These are phyloP conservation scores for Backusella circina DNA, from an alignment of 192 early-diverging fungal genomes.

Conservation along the genomic window DNA sequence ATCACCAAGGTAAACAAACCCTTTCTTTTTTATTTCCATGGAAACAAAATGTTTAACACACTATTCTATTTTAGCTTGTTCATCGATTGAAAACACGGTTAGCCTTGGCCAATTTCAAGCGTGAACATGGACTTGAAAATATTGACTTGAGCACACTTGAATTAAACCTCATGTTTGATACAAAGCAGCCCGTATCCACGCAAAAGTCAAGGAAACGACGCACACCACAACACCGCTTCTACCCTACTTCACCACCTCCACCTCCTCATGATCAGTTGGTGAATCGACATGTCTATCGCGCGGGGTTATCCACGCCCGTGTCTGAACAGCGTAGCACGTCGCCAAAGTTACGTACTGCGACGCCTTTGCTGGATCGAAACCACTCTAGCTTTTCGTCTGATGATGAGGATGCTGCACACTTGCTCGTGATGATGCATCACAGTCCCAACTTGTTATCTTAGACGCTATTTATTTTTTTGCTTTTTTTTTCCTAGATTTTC, in stretches of 20 bases:
- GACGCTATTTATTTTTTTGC: background rate
- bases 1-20: background rate
- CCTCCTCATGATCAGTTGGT: background rate
- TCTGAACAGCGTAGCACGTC: background rate
- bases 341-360: background rate
- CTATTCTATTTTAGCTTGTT: background rate
- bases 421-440: slow-evolving; percentile 28
- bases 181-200: background rate
- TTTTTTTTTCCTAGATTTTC: background rate
- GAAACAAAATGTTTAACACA: background rate
- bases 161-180: background rate
- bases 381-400: background rate
- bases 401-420: slow-evolving; percentile 25
- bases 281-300: background rate
- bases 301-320: background rate
- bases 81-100: slow-evolving; percentile 26
- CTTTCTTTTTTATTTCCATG: background rate
- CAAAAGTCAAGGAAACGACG: background rate
- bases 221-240: background rate
- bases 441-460: background rate
- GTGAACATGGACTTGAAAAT: slow-evolving; percentile 23
- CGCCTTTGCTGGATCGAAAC: background rate
- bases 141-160: slow-evolving; percentile 13
- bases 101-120: slow-evolving; percentile 27
- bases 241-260: slow-evolving; percentile 8